Base-by-base conservation (phyloP, 2,329 filamentous ascomycete genomes). In the Cercospora sojina region DNA sequence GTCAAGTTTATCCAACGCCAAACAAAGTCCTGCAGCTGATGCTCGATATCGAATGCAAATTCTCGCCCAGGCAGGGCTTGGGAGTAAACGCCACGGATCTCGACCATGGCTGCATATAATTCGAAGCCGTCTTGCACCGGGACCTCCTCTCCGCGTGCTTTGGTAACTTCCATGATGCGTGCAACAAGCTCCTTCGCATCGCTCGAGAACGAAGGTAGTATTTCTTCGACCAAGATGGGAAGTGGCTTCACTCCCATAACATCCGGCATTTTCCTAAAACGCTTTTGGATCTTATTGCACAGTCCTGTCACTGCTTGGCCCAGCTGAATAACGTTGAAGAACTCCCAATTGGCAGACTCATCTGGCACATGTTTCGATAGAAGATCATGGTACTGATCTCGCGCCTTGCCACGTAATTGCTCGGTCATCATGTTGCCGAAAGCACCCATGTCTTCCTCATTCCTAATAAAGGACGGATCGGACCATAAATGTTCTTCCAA, bases 111-210 rank as follows among this genome's bases (percentile, higher is more conserved):
- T 74, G 88, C 90, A 81, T 99, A 99, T 18, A 99, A 81, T 72
- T 96, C 91, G 77, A 99, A 98, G 0, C 94, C 95, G 77, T 99
- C 95, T 74, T 97, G 87, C 27, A 98, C 87, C 43, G 91, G 89
- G 58, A 98, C 88, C 72, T 97, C 92, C 13, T 88, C 85, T 13
- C 87, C 88, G 61, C 85, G 87, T 35, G 87, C 85, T 70, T 90
- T 86, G 23, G 91, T 88, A 62, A 89, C 85, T 66, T 90, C 85
- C 70, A 98, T 84, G 68, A 98, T 95, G 64, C 90, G 86, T 71
- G 88, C 85, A 49, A 98, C 89, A 70, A 99, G 88, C 73, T 94
- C 93, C 69, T 90, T 87, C 5, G 92, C 91, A 78, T 99, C 94
- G 69, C 91, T 88, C 65, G 96, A 93, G 77, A 96, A 98, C 67